Evolutionary conservation across 306 rosid species (phyloP).

Genomic region (Begonia loranthoides): DNA sequence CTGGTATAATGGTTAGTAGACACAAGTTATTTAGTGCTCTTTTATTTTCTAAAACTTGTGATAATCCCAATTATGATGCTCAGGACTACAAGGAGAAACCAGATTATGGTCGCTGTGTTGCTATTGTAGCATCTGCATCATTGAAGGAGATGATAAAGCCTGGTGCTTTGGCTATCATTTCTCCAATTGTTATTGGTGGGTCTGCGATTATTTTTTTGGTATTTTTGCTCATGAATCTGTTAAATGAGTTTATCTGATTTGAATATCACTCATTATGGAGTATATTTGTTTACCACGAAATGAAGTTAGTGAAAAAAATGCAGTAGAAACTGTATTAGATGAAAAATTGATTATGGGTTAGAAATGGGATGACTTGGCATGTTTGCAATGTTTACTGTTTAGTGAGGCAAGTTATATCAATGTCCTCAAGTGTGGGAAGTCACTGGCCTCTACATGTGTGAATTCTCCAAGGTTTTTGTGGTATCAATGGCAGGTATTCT

Average conservation of each 20-base stretch:
- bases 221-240: background rate
- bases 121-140: slow-evolving; percentile 85
- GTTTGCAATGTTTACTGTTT: too few species aligned
- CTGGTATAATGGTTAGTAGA: slow-evolving; percentile 91
- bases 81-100: slow-evolving; percentile 95
- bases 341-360: too few species aligned
- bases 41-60: too few species aligned
- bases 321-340: too few species aligned
- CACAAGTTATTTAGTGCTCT: background rate
- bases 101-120: slow-evolving; percentile 93
- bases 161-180: slow-evolving; percentile 89
- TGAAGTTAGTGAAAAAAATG: too few species aligned
- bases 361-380: too few species aligned
- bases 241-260: too few species aligned
- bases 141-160: slow-evolving; percentile 95
- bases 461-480: background rate
- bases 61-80: background rate
- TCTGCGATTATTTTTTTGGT: slow-evolving; percentile 5
- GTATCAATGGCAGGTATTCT: slow-evolving; percentile 52
- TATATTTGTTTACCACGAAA: too few species aligned
- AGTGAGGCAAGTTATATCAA: too few species aligned
- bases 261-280: too few species aligned
- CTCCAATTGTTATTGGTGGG: slow-evolving; percentile 83
- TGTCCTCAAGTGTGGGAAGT: too few species aligned
- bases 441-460: too few species aligned